Percentiles rank a stretch among this genome's conserved stretches.
Evolutionary conservation across 2,329 filamentous ascomycete species (phyloP).

Genomic region (Mollisia scopiformis): DNA sequence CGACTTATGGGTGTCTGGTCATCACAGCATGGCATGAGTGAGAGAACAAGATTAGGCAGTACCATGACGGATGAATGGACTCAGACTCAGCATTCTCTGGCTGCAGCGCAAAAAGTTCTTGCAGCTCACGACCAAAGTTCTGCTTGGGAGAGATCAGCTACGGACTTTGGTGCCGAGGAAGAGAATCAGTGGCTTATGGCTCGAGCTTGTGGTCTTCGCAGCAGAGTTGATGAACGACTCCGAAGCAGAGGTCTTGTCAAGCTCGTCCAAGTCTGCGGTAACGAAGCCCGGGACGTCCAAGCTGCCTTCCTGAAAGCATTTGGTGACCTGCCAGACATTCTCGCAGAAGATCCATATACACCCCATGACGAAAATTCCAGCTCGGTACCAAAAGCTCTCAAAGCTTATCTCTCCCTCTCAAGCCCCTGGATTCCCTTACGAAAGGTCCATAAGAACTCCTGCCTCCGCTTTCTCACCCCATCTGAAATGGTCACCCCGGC

Average conservation of each 20-base stretch:
- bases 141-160: constrained; percentile 32
- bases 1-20: constrained; percentile 57
- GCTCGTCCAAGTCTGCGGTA: constrained; percentile 61
- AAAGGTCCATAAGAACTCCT: constrained; percentile 74
- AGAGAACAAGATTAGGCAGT: constrained; percentile 37
- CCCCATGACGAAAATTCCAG: constrained; percentile 20
- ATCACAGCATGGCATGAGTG: constrained; percentile 42
- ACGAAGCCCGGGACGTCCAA: constrained; percentile 70
- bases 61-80: constrained; percentile 51
- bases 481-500: constrained; percentile 75
- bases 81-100: constrained; percentile 37
- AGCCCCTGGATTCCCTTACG: constrained; percentile 76
- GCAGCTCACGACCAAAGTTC: constrained; percentile 25
- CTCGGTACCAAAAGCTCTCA: constrained; percentile 24
- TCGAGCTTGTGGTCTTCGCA: constrained; percentile 66
- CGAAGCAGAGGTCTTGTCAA: constrained; percentile 73
- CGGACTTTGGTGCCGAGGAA: constrained; percentile 21
- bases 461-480: constrained; percentile 70
- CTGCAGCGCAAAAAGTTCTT: constrained; percentile 33
- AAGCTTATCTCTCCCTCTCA: constrained; percentile 53
- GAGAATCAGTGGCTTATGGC: constrained; percentile 52
- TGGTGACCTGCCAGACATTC: constrained; percentile 51
- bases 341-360: constrained; percentile 30
- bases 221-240: constrained; percentile 70
- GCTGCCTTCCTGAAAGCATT: constrained; percentile 66